phyloP scores from a whole-genome alignment of 257 asterid genomes.

The Solanum ahanhuiri region DNA sequence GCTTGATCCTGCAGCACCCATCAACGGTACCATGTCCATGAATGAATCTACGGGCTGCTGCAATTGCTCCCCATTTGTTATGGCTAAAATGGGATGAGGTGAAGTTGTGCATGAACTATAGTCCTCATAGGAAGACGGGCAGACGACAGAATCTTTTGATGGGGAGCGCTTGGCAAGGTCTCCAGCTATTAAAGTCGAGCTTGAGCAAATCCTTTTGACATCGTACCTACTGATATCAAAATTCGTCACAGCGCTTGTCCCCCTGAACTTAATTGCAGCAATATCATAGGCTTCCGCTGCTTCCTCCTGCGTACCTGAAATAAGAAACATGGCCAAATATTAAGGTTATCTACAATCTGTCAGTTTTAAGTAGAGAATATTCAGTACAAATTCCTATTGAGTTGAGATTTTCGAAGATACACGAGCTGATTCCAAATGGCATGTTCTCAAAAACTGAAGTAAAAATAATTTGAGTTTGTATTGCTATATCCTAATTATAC shows the following conservation, averaged over 20 bases:
- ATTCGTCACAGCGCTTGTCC: constrained; percentile 77
- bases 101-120: constrained; percentile 42
- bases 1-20: not conserved
- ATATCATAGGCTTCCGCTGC: constrained; percentile 87
- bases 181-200: constrained; percentile 61
- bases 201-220: constrained; percentile 61
- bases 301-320: constrained; percentile 77
- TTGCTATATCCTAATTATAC: not conserved
- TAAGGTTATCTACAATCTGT: not conserved
- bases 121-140: constrained; percentile 19
- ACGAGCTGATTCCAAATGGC: not conserved
- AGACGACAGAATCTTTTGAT: constrained; percentile 18
- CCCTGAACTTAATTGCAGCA: constrained; percentile 78
- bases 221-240: constrained; percentile 69
- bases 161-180: constrained; percentile 72
- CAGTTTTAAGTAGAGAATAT: not conserved
- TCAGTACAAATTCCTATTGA: not conserved
- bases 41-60: constrained; percentile 17
- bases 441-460: not conserved
- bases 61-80: constrained; percentile 25
- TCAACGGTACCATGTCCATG: constrained; percentile 20
- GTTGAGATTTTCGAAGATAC: not conserved
- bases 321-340: not conserved
- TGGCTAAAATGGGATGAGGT: constrained; percentile 17
- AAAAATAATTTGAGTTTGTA: not conserved